Evolutionary conservation across 2,329 filamentous ascomycete genomes (phyloP), one percentile per base, ranked within the genome.

Genomic region (Onygena corvina): DNA sequence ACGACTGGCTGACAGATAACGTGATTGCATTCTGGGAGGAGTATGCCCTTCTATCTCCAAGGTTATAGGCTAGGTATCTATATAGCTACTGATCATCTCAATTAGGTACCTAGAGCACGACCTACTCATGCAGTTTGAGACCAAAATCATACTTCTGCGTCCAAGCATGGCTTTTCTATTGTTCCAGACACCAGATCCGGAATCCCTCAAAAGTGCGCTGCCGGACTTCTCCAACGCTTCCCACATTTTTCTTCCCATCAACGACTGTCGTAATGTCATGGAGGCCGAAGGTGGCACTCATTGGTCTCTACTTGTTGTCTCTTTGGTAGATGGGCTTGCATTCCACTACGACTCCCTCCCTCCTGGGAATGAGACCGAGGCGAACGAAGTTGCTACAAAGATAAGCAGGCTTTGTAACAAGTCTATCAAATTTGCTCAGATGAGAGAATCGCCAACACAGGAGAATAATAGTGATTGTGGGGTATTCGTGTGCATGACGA

Each of bases 1-100:
- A 85, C 67, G 92, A 95, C 73, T 98, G 92, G 92, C 74, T 98
- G 47, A 95, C 90, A 36, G 92, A 98, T 66, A 95, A 94, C 71
- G 86, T 89, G 73, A 57, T 98, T 57, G 83, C 87, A 46, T 96
- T 98, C 64, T 98, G 92, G 90, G 86, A 96, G 76, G 90, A 96
- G 76, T 94, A 80, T 59, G 71, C 25, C 11, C 23, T n/a, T 20
- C 16, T 18, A 18, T 38, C 33, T 27, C n/a, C n/a, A n/a, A n/a
- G n/a, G n/a, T 45, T 30, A 46, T 50, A 31, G 16, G 35, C 40
- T 47, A 48, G 48, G 9, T 21, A 49, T 56, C 2, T 35, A 27
- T 38, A 25, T 25, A 4, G 11, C 45, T 45, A 52, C 52, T 47
- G 50, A 56, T 57, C 51, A 21, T 38, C 33, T 31, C 46, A 48